phyloP scores from a whole-genome alignment of 371 early-diverging fungal genomes.

The Mucor mucedo region DNA sequence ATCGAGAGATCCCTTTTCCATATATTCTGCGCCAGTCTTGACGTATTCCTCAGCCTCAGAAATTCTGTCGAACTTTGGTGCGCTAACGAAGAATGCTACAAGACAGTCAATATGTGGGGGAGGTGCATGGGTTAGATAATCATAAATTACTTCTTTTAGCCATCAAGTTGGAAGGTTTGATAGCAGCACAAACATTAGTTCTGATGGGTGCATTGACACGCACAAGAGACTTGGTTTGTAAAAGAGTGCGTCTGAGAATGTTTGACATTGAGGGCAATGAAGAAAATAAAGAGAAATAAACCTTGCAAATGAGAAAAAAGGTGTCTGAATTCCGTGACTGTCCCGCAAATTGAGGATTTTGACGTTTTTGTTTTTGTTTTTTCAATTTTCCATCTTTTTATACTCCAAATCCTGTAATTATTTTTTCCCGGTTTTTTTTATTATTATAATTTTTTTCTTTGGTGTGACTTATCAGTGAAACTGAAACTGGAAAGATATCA shows the following conservation, averaged over 20 bases:
- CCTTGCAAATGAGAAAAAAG: neutral
- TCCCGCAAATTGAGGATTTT: too few species aligned
- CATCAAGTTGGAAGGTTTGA: neutral
- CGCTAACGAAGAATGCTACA: slow-evolving; percentile 33
- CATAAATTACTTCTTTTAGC: slow-evolving; percentile 4
- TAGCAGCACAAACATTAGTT: neutral
- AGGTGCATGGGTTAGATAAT: neutral
- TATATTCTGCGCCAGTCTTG: slow-evolving; percentile 42
- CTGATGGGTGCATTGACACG: neutral
- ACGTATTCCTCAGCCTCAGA: slow-evolving; percentile 52
- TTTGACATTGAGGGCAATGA: slow-evolving; percentile 9
- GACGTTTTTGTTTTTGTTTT: too few species aligned
- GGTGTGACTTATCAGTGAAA: neutral
- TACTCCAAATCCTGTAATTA: too few species aligned
- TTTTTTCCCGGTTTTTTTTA: too few species aligned
- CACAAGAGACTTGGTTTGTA: slow-evolving; percentile 5
- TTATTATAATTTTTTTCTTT: too few species aligned
- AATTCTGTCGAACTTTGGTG: slow-evolving; percentile 36
- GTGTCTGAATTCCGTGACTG: too few species aligned
- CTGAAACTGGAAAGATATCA: slow-evolving; percentile 1
- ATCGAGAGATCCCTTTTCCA: slow-evolving; percentile 51
- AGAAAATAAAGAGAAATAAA: neutral
- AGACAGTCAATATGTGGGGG: neutral
- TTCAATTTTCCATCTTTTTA: too few species aligned
- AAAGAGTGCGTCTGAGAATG: slow-evolving; percentile 10